Evolutionary conservation across 352 stramenopile species (phyloP), one percentile per base, ranked within the genome.

Genomic region (Phytophthora foliorum): DNA sequence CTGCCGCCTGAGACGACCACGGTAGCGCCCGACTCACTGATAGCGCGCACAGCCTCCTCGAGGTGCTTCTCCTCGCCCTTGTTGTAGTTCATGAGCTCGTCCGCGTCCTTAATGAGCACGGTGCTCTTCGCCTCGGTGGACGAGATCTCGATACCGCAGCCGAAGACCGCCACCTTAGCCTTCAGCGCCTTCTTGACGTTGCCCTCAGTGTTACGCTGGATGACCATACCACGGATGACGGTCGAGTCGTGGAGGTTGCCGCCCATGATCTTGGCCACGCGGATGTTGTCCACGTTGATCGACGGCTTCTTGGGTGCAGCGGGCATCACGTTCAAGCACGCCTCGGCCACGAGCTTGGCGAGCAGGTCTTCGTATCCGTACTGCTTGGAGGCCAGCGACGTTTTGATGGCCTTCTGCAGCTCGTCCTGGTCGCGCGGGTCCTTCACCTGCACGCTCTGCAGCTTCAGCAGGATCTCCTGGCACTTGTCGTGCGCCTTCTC

Each of bases 31-130:
- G 92, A 95, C 54, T 99, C 93, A 31, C 96, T 96, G 76, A 99
- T 99, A 44, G 80, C 89, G 65, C 97, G 96, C 60, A 99, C 97
- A 31, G 98, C 97, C 79, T 99, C 97, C 65, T 99, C 97, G 72
- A 99, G 94, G 75, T 97, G 96, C 63, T 95, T 92, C 84, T 99
- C 98, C 81, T 99, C 98, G 27, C 92, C 96, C 85, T 99, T 99
- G 90, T 99, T 99, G 94, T 99, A 99, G 81, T 98, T 98, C 86
- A 99, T 98, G 65, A 99, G 91, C 84, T 99, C 98, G 52, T 99
- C 97, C 11, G 98, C 98, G 64, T 93, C 98, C 82, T 99, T 98
- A 80, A 99, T 99, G n/a, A 99, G 86, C 58, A 99, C 98, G 4
- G 98, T 99, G 75, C 98, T 98, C 89, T 99, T 99, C 25, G 98